These are phyloP conservation scores for Acmispon strigosus DNA, from an alignment of 306 rosid species.

Conservation along the genomic window DNA sequence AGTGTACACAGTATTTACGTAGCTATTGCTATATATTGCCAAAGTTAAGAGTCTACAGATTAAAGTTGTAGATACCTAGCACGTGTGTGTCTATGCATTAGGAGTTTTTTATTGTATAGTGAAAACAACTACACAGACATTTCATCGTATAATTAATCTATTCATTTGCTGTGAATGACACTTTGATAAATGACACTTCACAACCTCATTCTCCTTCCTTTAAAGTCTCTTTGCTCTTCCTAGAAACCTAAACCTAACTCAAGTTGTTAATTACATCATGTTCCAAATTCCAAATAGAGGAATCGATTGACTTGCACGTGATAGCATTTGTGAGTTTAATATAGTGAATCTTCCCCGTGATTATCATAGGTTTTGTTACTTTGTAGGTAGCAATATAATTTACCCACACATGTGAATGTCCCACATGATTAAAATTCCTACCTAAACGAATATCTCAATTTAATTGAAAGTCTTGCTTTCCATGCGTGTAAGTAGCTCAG, in stretches of 20 bases:
- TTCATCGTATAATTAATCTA: conserved; percentile 26
- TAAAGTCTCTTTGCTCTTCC: not conserved
- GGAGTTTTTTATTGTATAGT: too few species aligned
- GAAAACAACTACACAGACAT: conserved; percentile 37
- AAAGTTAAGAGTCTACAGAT: not conserved
- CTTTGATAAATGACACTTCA: conserved; percentile 35
- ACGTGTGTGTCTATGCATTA: conserved; percentile 28
- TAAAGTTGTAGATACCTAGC: conserved; percentile 22
- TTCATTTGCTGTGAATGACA: conserved; percentile 11
- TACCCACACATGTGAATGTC: not conserved
- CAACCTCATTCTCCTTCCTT: conserved; percentile 2
- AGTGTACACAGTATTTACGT: not conserved
- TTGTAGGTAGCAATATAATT: not conserved
- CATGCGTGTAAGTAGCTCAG: not conserved
- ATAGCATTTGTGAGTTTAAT: not conserved
- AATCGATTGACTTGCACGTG: conserved; percentile 21
- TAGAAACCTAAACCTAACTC: not conserved
- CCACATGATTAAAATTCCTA: not conserved
- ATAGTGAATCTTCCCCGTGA: conserved; percentile 15
- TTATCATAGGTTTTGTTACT: conserved; percentile 8
- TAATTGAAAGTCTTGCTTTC: not conserved
- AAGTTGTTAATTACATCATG: not conserved
- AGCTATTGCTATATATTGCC: not conserved
- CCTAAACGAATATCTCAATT: not conserved
- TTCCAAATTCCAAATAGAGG: not conserved